These are phyloP conservation scores for Manihot esculenta DNA, from an alignment of 441 rosid genomes.

Conservation along the genomic window DNA sequence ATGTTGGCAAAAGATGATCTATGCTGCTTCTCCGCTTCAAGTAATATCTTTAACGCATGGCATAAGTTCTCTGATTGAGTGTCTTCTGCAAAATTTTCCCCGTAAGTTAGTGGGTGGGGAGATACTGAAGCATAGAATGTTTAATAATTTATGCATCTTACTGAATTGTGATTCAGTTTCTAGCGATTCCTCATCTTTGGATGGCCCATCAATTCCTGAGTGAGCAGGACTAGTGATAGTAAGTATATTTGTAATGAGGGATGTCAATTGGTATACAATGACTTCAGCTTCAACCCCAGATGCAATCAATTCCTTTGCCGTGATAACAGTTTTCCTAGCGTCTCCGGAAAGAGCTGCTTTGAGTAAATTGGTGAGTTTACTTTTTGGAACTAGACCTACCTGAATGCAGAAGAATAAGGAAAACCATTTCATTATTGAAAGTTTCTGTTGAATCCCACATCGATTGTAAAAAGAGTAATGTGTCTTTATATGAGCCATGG, in stretches of 20 bases:
- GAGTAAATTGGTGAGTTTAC: conserved; percentile 3
- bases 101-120: not conserved
- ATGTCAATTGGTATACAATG: conserved; percentile 3
- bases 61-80: conserved; percentile 4
- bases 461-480: no score
- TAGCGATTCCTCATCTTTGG: conserved; percentile 2
- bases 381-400: conserved; percentile 13
- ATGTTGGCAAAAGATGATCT: conserved; percentile 14
- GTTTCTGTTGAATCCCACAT: no score
- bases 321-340: conserved; percentile 7
- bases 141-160: not conserved
- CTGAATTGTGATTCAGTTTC: not conserved
- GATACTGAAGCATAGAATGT: not conserved
- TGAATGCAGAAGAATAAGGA: not conserved
- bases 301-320: conserved; percentile 4
- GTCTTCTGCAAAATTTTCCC: not conserved
- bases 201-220: not conserved
- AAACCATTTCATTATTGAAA: not conserved
- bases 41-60: conserved; percentile 9
- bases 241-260: conserved; percentile 6
- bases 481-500: no score
- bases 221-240: not conserved
- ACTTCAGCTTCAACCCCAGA: conserved; percentile 11
- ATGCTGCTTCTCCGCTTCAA: conserved; percentile 5
- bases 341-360: conserved; percentile 5